A percentile compares a stretch with the other conserved stretches of the same genome.
Conservation (phyloP, 345 rosid species). For the Mangifera indica region DNA sequence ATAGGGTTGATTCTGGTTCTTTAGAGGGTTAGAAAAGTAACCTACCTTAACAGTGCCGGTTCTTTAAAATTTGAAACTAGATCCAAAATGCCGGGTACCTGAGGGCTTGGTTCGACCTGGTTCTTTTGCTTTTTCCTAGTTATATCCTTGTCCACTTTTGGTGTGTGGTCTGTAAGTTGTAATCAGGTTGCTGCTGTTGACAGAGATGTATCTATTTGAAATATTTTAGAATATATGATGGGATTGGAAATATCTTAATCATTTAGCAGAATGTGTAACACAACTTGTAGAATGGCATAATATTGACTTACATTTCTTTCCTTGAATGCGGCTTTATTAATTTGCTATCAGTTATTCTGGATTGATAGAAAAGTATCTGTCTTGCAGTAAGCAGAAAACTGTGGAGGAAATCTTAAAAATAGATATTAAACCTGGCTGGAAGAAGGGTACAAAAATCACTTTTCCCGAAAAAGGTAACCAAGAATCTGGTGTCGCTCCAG, state of each 20-base stretch:
- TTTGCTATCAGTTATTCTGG: background rate
- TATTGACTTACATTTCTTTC: background rate
- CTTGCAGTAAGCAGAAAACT: constrained; percentile 49
- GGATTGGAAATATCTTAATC: background rate
- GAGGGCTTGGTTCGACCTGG: too few relatives aligned
- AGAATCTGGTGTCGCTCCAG: constrained; percentile 52
- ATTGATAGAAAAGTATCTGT: constrained; percentile 11
- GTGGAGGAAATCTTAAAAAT: constrained; percentile 71
- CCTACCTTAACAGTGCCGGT: too few relatives aligned
- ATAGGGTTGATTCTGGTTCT: too few relatives aligned
- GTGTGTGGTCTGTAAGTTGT: background rate
- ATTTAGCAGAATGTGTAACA: background rate
- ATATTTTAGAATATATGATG: background rate
- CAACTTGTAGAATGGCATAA: background rate
- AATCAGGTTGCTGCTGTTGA: background rate
- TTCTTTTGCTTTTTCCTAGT: too few relatives aligned
- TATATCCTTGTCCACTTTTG: background rate
- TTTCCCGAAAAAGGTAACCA: constrained; percentile 77
- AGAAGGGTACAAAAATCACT: constrained; percentile 81
- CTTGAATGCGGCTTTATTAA: background rate
- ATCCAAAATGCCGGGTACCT: too few relatives aligned
- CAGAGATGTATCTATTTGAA: background rate
- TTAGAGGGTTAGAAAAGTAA: too few relatives aligned
- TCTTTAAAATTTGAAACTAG: too few relatives aligned
- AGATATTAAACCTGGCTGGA: constrained; percentile 80